A percentile compares a stretch with the other conserved stretches of the same genome.
Evolutionary conservation across 2,329 filamentous ascomycete genomes (phyloP).

Genomic region (Sporothrix schenckii): DNA sequence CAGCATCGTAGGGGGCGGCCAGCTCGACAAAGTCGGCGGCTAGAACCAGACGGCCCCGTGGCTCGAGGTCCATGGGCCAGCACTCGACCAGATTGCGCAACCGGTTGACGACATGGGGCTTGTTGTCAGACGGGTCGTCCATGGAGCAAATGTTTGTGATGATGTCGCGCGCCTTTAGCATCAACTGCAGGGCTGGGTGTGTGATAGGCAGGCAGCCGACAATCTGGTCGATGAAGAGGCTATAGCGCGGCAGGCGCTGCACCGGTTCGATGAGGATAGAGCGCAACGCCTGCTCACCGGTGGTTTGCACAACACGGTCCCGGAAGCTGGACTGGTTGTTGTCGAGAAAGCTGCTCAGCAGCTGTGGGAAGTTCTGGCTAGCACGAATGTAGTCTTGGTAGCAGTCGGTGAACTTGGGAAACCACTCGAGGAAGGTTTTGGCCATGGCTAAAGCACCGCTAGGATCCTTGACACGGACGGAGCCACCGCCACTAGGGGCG

Average conservation of each 20-base stretch:
- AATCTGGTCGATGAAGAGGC: constrained; percentile 94
- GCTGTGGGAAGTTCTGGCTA: constrained; percentile 81
- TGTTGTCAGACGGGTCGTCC: constrained; percentile 72
- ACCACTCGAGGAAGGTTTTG: constrained; percentile 83
- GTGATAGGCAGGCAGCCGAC: constrained; percentile 80
- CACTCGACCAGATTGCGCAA: constrained; percentile 75
- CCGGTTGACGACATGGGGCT: constrained; percentile 72
- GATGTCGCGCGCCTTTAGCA: constrained; percentile 88
- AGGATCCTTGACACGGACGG: constrained; percentile 64
- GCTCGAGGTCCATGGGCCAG: constrained; percentile 73
- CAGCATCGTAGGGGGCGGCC: constrained; percentile 64
- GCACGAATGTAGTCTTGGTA: constrained; percentile 93
- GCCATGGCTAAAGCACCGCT: constrained; percentile 79
- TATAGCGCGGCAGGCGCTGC: constrained; percentile 90
- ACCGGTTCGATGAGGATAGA: constrained; percentile 96
- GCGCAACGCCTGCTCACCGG: constrained; percentile 86
- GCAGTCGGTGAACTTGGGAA: constrained; percentile 86
- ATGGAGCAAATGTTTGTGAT: constrained; percentile 96
- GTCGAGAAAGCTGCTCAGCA: constrained; percentile 77
- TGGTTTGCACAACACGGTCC: constrained; percentile 74
- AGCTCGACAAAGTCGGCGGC: constrained; percentile 81
- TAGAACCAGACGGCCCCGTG: constrained; percentile 76
- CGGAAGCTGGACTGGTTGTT: constrained; percentile 73
- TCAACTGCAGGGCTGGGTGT: constrained; percentile 78
- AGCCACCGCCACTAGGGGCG: constrained; percentile 42